phyloP scores from a whole-genome alignment of 371 early-diverging fungal species.

The Rhizomucor miehei region DNA sequence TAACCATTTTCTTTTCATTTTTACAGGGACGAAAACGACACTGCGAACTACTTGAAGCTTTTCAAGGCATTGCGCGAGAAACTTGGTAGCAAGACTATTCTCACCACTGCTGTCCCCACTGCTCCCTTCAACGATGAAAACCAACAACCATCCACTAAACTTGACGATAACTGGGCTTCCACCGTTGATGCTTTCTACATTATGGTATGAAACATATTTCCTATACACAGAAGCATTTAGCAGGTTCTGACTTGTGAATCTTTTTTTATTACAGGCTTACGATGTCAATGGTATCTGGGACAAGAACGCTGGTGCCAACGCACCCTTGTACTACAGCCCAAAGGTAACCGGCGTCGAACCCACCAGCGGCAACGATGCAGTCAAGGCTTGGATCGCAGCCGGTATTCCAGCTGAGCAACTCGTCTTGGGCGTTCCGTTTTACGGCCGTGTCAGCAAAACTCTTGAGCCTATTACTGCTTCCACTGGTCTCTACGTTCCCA shows the following conservation, averaged over 20 bases:
- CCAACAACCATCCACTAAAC: slow-evolving; percentile 14
- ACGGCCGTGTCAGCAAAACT: slow-evolving; percentile 42
- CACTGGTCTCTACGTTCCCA: slow-evolving; percentile 4
- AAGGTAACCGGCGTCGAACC: slow-evolving; percentile 9
- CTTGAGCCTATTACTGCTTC: background rate
- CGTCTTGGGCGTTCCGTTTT: slow-evolving; percentile 59
- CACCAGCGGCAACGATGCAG: slow-evolving; percentile 22
- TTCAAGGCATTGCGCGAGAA: slow-evolving; percentile 16
- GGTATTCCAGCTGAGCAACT: slow-evolving; percentile 54
- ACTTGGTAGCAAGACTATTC: slow-evolving; percentile 21
- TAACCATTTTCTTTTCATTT: background rate
- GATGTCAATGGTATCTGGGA: slow-evolving; percentile 37
- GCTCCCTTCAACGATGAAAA: slow-evolving; percentile 20
- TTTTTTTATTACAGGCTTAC: too few species aligned
- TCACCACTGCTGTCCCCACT: slow-evolving; percentile 23
- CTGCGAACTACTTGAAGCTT: slow-evolving; percentile 43
- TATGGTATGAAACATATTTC: too few species aligned
- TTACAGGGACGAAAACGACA: slow-evolving; percentile 46
- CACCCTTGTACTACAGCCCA: slow-evolving; percentile 47
- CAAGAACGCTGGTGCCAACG: slow-evolving; percentile 49
- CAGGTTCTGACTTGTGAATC: too few species aligned
- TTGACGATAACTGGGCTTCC: slow-evolving; percentile 13
- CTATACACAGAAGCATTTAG: too few species aligned
- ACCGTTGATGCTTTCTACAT: slow-evolving; percentile 21
- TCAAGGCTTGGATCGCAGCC: slow-evolving; percentile 50